Evolutionary conservation across 2,329 filamentous ascomycete genomes (phyloP), one percentile per base, ranked within the genome.

Genomic region (Chalaropsis ovoidea): DNA sequence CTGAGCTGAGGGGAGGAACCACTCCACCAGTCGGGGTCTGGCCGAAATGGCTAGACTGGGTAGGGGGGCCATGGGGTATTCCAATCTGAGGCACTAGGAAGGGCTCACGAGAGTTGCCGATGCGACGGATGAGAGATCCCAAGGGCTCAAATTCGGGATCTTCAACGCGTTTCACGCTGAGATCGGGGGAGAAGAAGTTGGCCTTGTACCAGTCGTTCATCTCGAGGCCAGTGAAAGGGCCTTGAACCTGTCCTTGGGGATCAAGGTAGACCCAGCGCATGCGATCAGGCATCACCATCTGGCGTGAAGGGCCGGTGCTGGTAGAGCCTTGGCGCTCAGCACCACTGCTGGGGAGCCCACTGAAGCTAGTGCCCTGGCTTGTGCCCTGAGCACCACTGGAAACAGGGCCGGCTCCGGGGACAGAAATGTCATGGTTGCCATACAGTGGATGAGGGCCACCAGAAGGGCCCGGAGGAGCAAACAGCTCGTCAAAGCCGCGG

Each of bases 141-240:
- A 99, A 79, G 13, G 93, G 94, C 75, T 99, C 94, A 71, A 96
- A 99, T 62, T 99, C 93, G 0, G 82, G 80, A 72, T 99, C 94
- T 73, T 99, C 94, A 4, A 93, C 80, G 74, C 96, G 96, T 78
- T 95, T 96, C 41, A 99, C 94, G 54, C 95, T 85, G 22, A 99
- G 80, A 71, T 99, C 93, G 0, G 93, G 87, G 0, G 90, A 95
- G 76, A 99, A 99, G 77, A 97, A 99, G 58, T 93, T 92, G 45
- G 92, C 93, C 75, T 97, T 97, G 77, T 97, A 99, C 94, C 94
- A 99, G 71, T 99, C 95, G 70, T 99, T 95, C 94, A 99, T 99
- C 76, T 99, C 94, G 62, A 99, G 78, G 0, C 94, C 94, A 47
- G 91, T 96, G 77, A 94, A 99, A 0, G 94, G 94, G 0, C 94